Conservation (phyloP, 1,139 yeast genomes). For the Taphrina betulina region DNA sequence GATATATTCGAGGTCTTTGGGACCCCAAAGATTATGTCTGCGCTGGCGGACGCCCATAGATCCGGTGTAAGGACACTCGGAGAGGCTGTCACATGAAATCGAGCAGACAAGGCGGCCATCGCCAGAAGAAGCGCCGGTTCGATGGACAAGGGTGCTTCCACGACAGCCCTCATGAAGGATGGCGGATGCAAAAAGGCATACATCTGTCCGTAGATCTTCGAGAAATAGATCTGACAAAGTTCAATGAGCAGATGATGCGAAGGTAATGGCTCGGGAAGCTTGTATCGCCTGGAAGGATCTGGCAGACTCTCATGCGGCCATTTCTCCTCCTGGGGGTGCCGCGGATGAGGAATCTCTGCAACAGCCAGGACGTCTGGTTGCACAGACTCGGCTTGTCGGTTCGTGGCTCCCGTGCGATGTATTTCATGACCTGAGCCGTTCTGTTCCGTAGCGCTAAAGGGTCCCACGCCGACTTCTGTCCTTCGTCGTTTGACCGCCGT, state of each 20-base stretch:
- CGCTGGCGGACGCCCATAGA: constrained; percentile 11
- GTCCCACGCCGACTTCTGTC: too few relatives aligned
- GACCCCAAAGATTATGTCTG: constrained; percentile 3
- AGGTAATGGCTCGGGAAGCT: constrained; percentile 1
- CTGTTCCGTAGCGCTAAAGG: too few relatives aligned
- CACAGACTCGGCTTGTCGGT: not conserved
- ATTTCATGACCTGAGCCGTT: too few relatives aligned
- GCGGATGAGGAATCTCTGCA: not conserved
- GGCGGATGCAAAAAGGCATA: constrained; percentile 46
- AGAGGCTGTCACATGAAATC: constrained; percentile 43
- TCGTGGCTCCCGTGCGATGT: not conserved
- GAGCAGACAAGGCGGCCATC: constrained; percentile 45
- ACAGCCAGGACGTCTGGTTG: not conserved
- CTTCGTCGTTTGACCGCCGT: too few relatives aligned
- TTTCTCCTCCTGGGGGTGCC: constrained; percentile 1
- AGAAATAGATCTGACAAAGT: constrained; percentile 42
- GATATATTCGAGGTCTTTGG: not conserved
- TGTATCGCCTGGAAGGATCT: not conserved
- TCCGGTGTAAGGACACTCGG: constrained; percentile 40
- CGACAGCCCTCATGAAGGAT: constrained; percentile 43
- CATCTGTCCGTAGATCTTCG: constrained; percentile 45
- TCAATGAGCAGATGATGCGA: constrained; percentile 6
- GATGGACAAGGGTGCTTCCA: constrained; percentile 40
- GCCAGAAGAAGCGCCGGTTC: constrained; percentile 44
- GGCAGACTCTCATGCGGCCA: not conserved